Evolutionary conservation across 768 basidiomycete species (phyloP), one percentile per base, ranked within the genome.

Genomic region (Tubosaeta sp.): DNA sequence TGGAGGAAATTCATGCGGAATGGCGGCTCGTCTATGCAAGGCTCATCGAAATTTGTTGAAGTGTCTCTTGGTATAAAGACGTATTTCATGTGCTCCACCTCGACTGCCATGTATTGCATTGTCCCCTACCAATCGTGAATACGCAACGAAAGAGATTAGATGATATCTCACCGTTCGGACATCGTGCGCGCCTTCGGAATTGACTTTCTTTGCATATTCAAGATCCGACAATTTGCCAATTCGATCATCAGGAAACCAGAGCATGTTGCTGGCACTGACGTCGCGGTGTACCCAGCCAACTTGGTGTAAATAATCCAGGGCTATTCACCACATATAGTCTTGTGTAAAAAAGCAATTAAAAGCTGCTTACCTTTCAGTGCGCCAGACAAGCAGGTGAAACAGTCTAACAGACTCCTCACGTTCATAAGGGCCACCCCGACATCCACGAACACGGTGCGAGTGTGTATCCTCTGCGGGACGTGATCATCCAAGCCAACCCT

Each of bases 1-100:
- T 59, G 51, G 2, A 55, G 53, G 16, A 21, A 19, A 35, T 59
- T 59, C 59, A 59, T 53, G 12, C 44, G 51, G 4, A 59, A 59
- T 1, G 55, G 46, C 0, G 32, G 32, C n/a, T 35, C 34, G 18
- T 14, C 11, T 6, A 12, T 18, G 3, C 6, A 6, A 32, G 4
- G 27, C 9, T 31, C 13, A 25, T 19, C 13, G 22, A 12, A 18
- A 3, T 12, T 3, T 25, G 12, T 0, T 6, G 18, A 12, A 32
- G n/a, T 18, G 16, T 6, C 6, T 14, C n/a, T 6, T 7, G 54
- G 54, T 1, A 5, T 0, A 39, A 52, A 57, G 1, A 22, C 22
- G 29, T 52, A 59, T 0, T 0, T 0, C 19, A 43, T 36, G 2
- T 0, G 0, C 39, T 46, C 57, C 19, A 60, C 54, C 16, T 60